Evolutionary conservation across 2,329 filamentous ascomycete genomes (phyloP).

Genomic region (Neofusicoccum umdonicola): DNA sequence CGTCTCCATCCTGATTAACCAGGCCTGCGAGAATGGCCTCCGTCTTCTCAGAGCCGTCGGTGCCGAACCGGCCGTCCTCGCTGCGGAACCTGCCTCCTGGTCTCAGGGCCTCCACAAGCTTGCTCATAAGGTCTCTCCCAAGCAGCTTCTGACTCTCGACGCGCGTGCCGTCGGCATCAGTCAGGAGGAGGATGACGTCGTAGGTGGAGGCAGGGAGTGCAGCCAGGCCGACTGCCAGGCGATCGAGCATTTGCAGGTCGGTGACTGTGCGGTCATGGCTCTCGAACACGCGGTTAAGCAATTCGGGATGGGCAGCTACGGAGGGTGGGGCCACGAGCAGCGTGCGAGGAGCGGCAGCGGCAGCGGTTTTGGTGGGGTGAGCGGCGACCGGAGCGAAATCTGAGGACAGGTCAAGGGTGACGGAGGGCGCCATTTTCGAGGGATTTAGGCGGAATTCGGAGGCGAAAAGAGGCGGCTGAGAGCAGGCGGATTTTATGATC

Average conservation of each 20-base stretch:
- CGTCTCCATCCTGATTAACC: constrained; percentile 56
- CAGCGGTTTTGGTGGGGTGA: constrained; percentile 21
- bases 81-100: constrained; percentile 65
- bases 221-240: constrained; percentile 77
- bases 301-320: constrained; percentile 78
- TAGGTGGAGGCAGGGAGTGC: constrained; percentile 74
- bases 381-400: constrained; percentile 31
- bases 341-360: constrained; percentile 50
- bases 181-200: constrained; percentile 79
- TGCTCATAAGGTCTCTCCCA: constrained; percentile 64
- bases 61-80: constrained; percentile 63
- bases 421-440: constrained; percentile 37
- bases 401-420: constrained; percentile 38
- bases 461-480: not conserved
- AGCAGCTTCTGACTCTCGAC: constrained; percentile 65
- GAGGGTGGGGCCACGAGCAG: constrained; percentile 89
- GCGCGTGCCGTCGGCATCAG: constrained; percentile 69
- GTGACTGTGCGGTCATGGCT: constrained; percentile 72
- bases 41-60: constrained; percentile 54
- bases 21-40: constrained; percentile 85
- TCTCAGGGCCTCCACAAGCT: constrained; percentile 69
- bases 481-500: not conserved
- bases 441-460: not conserved
- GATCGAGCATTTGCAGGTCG: constrained; percentile 97
- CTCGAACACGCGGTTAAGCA: constrained; percentile 68